Evolutionary conservation across 129 eudicot species (phyloP), one percentile per base, ranked within the genome.

Genomic region (Scalesia atractyloides): DNA sequence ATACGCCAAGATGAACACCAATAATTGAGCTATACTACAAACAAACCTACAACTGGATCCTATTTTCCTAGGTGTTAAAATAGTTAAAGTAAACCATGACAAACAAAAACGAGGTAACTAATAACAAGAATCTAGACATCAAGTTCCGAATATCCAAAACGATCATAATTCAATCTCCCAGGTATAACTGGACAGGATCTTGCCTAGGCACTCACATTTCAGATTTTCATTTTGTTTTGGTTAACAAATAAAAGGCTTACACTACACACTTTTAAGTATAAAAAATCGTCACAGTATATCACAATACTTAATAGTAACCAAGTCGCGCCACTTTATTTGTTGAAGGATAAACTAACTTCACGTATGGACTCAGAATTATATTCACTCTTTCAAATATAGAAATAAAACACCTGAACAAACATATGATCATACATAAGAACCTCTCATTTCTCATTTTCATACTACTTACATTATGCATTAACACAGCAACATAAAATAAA

Each of bases 271-370:
- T 37, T 17, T 52, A 16, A 17, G 18, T 6, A 52, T 47, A 19
- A 49, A 4, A 49, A 49, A 49, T n/a, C 18, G 15, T 49, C 18
- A 49, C 54, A 49, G 7, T 49, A 49, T 49, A 49, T 3, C 19
- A 49, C 7, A 15, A 9, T 17, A 52, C 34, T 22, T 30, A 26
- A 60, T 60, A 30, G 43, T 30, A 60, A 60, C 30, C 7, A 60
- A 60, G 66, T 33, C 11, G 30, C 30, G 19, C 44, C 66, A 33
- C 66, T 33, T 60, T 30, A 60, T 33, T 60, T 60, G 34, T 60
- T 60, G n/a, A 30, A 30, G 34, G 44, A 14, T 13, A 30, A 30
- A 13, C 43, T 30, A 60, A 13, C 43, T 60, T 60, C 44, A 6
- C 44, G 5, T 60, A 13, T 60, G 66, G 66, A 60, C 18, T 60